Percentiles rank a stretch among this genome's conserved stretches.
Conservation (phyloP, 805 yeast species). For the Vanderwaltozyma verrucispora region DNA sequence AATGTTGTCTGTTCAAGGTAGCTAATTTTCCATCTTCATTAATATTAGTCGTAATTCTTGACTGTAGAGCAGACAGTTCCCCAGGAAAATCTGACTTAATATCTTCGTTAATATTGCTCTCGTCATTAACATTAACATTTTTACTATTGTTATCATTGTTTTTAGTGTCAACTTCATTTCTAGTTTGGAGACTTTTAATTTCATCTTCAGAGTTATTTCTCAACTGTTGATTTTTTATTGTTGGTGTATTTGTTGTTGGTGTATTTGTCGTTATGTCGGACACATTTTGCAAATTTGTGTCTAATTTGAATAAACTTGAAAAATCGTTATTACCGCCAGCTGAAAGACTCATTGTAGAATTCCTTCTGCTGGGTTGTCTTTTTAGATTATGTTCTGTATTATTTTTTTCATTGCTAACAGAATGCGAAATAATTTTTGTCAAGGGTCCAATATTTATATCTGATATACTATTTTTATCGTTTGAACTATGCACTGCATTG, state of each 20-base stretch:
- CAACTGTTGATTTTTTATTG: no score
- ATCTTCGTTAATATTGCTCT: background rate
- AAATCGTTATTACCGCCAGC: background rate
- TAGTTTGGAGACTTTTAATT: no score
- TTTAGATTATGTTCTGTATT: background rate
- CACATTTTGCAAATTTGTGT: slow-evolving; percentile 22
- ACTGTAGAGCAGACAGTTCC: no score
- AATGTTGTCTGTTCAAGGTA: background rate
- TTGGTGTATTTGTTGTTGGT: slow-evolving; percentile 5
- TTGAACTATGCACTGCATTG: slow-evolving; percentile 1
- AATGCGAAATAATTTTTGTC: background rate
- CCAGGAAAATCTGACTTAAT: no score
- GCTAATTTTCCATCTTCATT: background rate
- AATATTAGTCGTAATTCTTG: no score
- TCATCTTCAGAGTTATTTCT: no score
- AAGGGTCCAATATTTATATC: background rate
- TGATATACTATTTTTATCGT: background rate
- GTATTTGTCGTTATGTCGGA: slow-evolving; percentile 14
- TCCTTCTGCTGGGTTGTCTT: slow-evolving; percentile 5
- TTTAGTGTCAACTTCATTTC: background rate
- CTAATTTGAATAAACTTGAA: slow-evolving; percentile 13
- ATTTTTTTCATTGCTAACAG: background rate
- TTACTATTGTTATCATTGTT: background rate
- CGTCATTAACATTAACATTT: background rate
- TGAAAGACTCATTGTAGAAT: slow-evolving; percentile 3